These are phyloP conservation scores for Pythium scleroteichum DNA, from an alignment of 352 stramenopile species.

Conservation along the genomic window DNA sequence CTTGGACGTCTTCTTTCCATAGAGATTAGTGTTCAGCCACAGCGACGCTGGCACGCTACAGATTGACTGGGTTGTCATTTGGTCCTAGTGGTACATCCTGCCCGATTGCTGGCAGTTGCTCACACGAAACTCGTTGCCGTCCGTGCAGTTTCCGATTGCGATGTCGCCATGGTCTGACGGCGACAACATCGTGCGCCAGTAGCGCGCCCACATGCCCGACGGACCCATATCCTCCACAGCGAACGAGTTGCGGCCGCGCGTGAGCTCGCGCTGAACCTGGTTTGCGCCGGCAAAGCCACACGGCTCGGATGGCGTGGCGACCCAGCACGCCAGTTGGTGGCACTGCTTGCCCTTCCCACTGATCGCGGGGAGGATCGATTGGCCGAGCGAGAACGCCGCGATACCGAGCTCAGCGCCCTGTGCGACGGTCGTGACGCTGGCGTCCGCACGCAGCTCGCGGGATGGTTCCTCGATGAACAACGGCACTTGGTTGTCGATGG, in stretches of 20 bases:
- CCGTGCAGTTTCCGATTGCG: conserved; percentile 3
- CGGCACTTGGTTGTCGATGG: no score
- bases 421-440: background rate
- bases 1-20: no score
- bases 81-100: conserved; percentile 11
- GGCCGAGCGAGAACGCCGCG: background rate
- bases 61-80: no score
- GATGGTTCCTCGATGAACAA: no score
- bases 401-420: background rate
- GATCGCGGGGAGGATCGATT: background rate
- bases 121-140: conserved; percentile 4
- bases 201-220: conserved; percentile 13
- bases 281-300: conserved; percentile 8
- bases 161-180: conserved; percentile 7
- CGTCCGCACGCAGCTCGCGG: no score
- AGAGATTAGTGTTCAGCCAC: no score
- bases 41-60: no score
- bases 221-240: background rate
- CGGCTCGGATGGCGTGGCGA: background rate
- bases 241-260: conserved; percentile 12
- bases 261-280: conserved; percentile 14
- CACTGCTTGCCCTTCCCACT: conserved; percentile 1
- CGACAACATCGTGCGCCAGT: conserved; percentile 15
- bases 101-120: conserved; percentile 9
- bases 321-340: conserved; percentile 13